Conservation (phyloP, 169 alveolate genomes). For the Amoebophrya sp. region DNA sequence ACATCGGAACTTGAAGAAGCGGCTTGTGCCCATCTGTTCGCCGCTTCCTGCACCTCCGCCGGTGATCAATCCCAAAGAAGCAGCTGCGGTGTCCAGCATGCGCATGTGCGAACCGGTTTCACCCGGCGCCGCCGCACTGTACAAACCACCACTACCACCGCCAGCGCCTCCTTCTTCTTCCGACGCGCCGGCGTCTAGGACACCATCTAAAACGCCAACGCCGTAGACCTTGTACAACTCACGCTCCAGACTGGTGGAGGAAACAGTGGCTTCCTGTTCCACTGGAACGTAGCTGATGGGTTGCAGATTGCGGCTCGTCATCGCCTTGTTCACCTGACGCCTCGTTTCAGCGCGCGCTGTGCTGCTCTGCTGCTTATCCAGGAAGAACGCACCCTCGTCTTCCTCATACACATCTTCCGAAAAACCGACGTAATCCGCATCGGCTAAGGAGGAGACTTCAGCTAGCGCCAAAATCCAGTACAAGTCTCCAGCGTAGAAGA, state of each 20-base stretch:
- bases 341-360: neutral
- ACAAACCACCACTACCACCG: too few species aligned
- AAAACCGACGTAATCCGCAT: neutral
- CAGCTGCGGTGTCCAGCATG: too few species aligned
- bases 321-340: neutral
- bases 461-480: neutral
- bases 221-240: neutral
- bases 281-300: neutral
- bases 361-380: neutral
- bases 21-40: neutral
- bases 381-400: neutral
- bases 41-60: neutral
- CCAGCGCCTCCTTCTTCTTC: too few species aligned
- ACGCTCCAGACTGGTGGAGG: neutral
- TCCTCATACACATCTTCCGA: neutral
- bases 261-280: neutral
- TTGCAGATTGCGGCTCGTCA: neutral
- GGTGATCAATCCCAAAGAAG: too few species aligned
- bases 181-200: too few species aligned
- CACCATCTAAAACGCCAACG: too few species aligned
- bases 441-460: neutral
- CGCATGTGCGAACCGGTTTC: neutral
- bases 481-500: conserved; percentile 9
- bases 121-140: neutral
- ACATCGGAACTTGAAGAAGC: neutral